phyloP scores from a whole-genome alignment of 768 basidiomycete genomes.

The Mrakia blollopis region DNA sequence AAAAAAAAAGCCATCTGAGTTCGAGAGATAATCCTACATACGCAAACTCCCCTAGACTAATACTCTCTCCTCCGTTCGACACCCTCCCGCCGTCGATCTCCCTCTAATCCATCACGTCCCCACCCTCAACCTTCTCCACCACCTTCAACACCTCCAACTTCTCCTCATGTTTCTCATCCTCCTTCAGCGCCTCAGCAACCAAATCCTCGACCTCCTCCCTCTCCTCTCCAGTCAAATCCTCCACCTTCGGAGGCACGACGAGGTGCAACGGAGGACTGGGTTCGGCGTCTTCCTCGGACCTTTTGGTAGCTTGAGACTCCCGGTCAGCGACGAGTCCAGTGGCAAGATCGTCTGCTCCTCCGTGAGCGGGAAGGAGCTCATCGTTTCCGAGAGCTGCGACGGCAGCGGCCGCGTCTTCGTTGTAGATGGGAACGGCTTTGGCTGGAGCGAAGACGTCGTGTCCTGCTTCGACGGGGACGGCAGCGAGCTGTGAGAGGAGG shows the following conservation, averaged over 20 bases:
- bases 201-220: slow-evolving; percentile 5
- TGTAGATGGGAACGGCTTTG: slow-evolving; percentile 14
- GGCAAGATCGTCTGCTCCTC: slow-evolving; percentile 2
- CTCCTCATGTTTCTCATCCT: slow-evolving; percentile 10
- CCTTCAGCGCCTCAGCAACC: slow-evolving; percentile 16
- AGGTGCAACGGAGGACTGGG: not conserved
- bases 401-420: slow-evolving; percentile 11
- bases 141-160: too few relatives aligned
- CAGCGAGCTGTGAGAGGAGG: not conserved
- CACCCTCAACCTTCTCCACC: not conserved
- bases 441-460: slow-evolving; percentile 25
- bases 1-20: too few relatives aligned
- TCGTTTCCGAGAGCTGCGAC: slow-evolving; percentile 24
- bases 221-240: slow-evolving; percentile 8
- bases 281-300: not conserved
- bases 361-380: slow-evolving; percentile 20
- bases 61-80: not conserved
- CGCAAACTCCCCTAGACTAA: too few relatives aligned
- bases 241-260: slow-evolving; percentile 1
- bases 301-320: not conserved
- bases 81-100: not conserved
- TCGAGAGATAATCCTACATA: too few relatives aligned
- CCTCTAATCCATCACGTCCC: not conserved
- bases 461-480: slow-evolving; percentile 22
- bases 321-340: not conserved